Evolutionary conservation across 805 yeast species (phyloP), one percentile per base, ranked within the genome.

Genomic region (Saturnispora dispora): DNA sequence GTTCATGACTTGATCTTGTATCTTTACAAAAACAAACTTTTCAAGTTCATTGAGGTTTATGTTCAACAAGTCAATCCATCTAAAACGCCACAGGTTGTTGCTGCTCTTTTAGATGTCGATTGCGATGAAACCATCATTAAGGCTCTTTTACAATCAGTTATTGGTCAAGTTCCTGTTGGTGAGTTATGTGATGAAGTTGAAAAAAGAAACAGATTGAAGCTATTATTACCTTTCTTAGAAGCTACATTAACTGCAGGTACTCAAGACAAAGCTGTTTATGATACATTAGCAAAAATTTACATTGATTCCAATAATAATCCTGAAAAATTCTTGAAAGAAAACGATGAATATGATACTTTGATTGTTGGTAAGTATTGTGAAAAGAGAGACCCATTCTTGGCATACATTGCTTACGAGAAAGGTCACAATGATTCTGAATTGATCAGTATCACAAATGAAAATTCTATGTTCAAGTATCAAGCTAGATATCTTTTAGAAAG

Each of bases 341-440:
- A 93, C 69, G 77, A 82, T 60, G 77, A 78, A 63, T 93, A 93
- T 71, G 95, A 93, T 71, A 85, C 98, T n/a, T 74, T 87, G 59
- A 85, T 85, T 61, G 97, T 93, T 58, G 99, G 99, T 76, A 88
- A 82, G 66, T 93, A 93, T 75, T 93, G 99, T 77, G 99, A 93
- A 72, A 91, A 88, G 80, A 86, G 99, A 71, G 99, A 93, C 65
- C 99, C 99, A 56, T 93, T 88, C 72, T 76, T 93, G 66, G 99
- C 99, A 28, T 93, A 88, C 70, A 93, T 93, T 71, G 95, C 96
- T 48, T 93, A 93, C 70, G 95, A 95, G 55, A 91, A 90, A 72
- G 99, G 99, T 65, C 74, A 77, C 50, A 90, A 91, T 62, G 96
- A 93, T 67, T 83, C 76, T 52, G 99, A 93, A 68, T 78, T 93